Conservation (phyloP, 495 filamentous ascomycete species). For the Penicillium chermesinum region DNA sequence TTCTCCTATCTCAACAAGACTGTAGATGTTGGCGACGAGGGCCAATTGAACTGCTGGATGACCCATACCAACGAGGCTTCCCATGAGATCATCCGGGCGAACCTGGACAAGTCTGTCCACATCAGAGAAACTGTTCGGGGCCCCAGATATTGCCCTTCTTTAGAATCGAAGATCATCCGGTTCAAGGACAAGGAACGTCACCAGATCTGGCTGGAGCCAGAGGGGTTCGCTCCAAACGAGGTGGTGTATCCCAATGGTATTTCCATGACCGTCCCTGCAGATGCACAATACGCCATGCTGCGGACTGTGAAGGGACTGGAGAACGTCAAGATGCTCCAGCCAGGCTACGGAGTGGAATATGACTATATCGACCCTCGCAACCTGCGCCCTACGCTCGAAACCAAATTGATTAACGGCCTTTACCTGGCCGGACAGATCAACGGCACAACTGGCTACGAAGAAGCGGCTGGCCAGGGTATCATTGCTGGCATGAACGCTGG, state of each 20-base stretch:
- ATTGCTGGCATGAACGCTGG: slow-evolving; percentile 93
- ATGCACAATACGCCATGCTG: slow-evolving; percentile 77
- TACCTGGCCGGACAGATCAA: slow-evolving; percentile 97
- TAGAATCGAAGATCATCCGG: slow-evolving; percentile 90
- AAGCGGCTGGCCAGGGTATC: slow-evolving; percentile 90
- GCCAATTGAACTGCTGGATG: slow-evolving; percentile 73
- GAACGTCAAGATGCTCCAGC: slow-evolving; percentile 87
- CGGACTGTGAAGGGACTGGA: slow-evolving; percentile 82
- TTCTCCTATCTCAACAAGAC: slow-evolving; percentile 84
- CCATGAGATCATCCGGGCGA: slow-evolving; percentile 79
- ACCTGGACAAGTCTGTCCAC: slow-evolving; percentile 89
- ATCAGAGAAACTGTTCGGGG: slow-evolving; percentile 94
- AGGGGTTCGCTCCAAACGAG: slow-evolving; percentile 80
- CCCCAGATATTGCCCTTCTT: slow-evolving; percentile 89
- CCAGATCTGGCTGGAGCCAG: slow-evolving; percentile 93
- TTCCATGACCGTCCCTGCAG: slow-evolving; percentile 89
- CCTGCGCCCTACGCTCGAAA: slow-evolving; percentile 82
- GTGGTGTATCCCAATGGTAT: slow-evolving; percentile 96
- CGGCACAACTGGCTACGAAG: slow-evolving; percentile 96
- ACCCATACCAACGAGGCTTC: slow-evolving; percentile 79
- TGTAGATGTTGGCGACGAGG: slow-evolving; percentile 64
- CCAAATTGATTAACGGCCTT: slow-evolving; percentile 82
- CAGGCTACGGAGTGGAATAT: slow-evolving; percentile 97
- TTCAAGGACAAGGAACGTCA: slow-evolving; percentile 76
- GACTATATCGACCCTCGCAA: slow-evolving; percentile 95